These are phyloP conservation scores for Amanita pallidorosea DNA, from an alignment of 768 basidiomycete species.

Conservation along the genomic window DNA sequence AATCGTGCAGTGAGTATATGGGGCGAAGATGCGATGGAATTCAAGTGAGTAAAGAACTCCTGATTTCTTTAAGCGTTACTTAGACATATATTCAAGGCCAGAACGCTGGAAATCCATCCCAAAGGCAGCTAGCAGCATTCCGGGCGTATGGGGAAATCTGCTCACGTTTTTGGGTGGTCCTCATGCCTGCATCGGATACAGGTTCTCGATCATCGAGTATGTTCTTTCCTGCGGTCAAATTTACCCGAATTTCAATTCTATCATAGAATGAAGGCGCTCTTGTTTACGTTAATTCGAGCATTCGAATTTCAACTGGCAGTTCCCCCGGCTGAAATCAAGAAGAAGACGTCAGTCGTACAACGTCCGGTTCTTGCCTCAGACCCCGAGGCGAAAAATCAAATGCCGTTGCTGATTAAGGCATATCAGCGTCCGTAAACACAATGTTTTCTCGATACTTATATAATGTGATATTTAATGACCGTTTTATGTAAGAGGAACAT, in stretches of 20 bases:
- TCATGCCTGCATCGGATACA: constrained; percentile 55
- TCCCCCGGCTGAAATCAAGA: constrained; percentile 23
- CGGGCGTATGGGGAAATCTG: constrained; percentile 51
- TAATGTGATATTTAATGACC: neutral
- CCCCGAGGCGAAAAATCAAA: constrained; percentile 26
- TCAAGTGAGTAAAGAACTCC: constrained; percentile 31
- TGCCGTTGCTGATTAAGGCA: constrained; percentile 33
- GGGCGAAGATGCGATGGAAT: constrained; percentile 55
- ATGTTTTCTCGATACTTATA: neutral
- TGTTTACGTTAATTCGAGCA: constrained; percentile 30
- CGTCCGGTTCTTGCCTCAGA: constrained; percentile 36
- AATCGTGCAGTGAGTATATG: constrained; percentile 45
- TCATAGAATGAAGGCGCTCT: constrained; percentile 25
- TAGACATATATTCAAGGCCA: constrained; percentile 29
- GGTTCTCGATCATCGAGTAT: constrained; percentile 51
- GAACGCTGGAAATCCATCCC: constrained; percentile 51
- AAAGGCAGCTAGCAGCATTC: constrained; percentile 30
- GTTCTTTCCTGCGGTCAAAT: constrained; percentile 11
- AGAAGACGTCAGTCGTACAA: constrained; percentile 23
- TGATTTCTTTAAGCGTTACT: neutral
- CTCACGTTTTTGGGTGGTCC: constrained; percentile 58
- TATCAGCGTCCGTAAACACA: constrained; percentile 5
- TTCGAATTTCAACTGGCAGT: constrained; percentile 43
- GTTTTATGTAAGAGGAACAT: too few relatives aligned
- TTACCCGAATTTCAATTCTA: neutral